A percentile compares a stretch with the other conserved stretches of the same genome.
Conservation (phyloP, 345 rosid species). For the Tarenaya hassleriana region DNA sequence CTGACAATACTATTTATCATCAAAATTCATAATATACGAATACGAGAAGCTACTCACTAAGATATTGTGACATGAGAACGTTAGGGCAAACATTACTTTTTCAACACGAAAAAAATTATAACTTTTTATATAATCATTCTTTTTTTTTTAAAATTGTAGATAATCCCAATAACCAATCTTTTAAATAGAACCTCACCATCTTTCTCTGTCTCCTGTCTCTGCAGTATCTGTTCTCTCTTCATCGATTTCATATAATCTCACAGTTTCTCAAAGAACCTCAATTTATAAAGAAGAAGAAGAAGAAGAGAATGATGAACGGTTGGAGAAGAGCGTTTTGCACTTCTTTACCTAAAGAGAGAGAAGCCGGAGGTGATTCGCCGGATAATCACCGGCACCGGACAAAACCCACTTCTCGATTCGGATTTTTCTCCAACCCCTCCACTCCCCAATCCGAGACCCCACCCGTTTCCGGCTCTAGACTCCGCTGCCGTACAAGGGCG, state of each 20-base stretch:
- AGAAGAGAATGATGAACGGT: constrained; percentile 68
- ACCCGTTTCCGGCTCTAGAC: constrained; percentile 34
- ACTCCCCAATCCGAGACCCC: constrained; percentile 58
- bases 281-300: constrained; percentile 8
- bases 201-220: constrained; percentile 15
- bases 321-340: constrained; percentile 84
- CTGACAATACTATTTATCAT: no score
- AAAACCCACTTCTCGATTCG: constrained; percentile 53
- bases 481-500: constrained; percentile 52
- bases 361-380: constrained; percentile 20
- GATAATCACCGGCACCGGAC: constrained; percentile 27
- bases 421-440: constrained; percentile 77
- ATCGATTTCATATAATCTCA: no score
- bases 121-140: background rate
- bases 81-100: no score
- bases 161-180: constrained; percentile 22
- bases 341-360: constrained; percentile 54
- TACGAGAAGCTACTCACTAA: no score
- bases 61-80: no score
- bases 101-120: no score
- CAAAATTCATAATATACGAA: no score
- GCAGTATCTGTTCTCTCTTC: no score
- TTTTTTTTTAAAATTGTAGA: background rate
- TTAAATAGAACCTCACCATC: constrained; percentile 24
- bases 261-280: background rate